Evolutionary conservation across 2,329 filamentous ascomycete genomes (phyloP).

Genomic region (Geosmithia flava): DNA sequence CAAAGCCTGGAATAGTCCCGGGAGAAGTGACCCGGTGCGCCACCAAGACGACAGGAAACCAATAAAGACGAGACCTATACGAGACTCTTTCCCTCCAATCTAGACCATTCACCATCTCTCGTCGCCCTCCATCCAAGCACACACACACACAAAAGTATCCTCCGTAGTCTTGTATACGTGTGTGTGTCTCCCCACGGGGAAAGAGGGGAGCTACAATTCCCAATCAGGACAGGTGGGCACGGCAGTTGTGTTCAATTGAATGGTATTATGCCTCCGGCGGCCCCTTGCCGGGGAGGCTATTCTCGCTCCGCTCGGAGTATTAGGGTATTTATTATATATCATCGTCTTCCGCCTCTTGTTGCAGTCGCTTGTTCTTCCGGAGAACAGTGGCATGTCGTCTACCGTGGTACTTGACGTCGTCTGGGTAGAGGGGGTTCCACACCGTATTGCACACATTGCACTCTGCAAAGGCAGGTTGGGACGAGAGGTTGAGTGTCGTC

Average conservation of each 20-base stretch:
- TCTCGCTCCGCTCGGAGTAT: not conserved
- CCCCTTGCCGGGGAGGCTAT: not conserved
- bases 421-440: constrained; percentile 29
- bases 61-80: not conserved
- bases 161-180: too few relatives aligned
- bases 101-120: not conserved
- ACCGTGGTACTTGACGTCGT: constrained; percentile 28
- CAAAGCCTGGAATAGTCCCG: too few relatives aligned
- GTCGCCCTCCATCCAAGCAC: not conserved
- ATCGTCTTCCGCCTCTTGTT: not conserved
- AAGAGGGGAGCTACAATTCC: not conserved
- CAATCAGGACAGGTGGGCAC: not conserved
- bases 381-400: constrained; percentile 22
- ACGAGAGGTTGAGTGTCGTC: constrained; percentile 30
- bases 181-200: not conserved
- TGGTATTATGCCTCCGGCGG: too few relatives aligned
- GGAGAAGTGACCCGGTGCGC: too few relatives aligned
- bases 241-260: too few relatives aligned
- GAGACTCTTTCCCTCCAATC: not conserved
- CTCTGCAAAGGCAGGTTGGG: constrained; percentile 26
- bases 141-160: not conserved
- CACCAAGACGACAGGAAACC: not conserved
- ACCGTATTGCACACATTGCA: constrained; percentile 29
- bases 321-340: not conserved
- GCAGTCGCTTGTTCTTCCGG: not conserved